A percentile compares a stretch with the other conserved stretches of the same genome.
Evolutionary conservation across 257 asterid genomes (phyloP).

Genomic region (Nicotiana otophora): DNA sequence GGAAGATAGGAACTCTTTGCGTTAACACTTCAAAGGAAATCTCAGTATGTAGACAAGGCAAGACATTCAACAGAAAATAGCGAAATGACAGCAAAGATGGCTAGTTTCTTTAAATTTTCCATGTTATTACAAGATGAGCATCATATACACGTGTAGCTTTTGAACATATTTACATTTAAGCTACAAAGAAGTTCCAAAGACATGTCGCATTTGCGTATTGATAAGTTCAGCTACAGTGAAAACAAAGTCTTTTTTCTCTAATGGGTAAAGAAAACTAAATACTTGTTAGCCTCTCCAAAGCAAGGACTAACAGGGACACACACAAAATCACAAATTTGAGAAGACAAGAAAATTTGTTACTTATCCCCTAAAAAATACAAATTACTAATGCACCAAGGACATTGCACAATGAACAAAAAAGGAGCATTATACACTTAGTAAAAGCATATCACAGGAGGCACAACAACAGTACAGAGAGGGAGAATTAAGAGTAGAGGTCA

Average conservation of each 20-base stretch:
- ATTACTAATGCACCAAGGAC: background rate
- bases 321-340: background rate
- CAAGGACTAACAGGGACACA: background rate
- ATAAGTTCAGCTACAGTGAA: background rate
- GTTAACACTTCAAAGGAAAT: conserved; percentile 13
- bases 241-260: too few relatives aligned
- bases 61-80: too few relatives aligned
- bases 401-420: background rate
- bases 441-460: background rate
- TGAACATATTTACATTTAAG: background rate
- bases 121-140: background rate
- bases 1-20: conserved; percentile 20
- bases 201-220: background rate
- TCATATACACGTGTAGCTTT: background rate
- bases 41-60: background rate
- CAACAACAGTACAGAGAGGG: background rate
- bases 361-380: background rate
- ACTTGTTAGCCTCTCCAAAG: background rate
- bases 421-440: background rate
- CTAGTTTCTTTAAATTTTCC: background rate
- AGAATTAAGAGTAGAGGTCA: background rate
- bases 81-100: background rate
- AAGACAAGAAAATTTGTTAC: background rate
- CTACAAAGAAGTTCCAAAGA: background rate
- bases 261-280: background rate